phyloP scores from a whole-genome alignment of 2,329 filamentous ascomycete genomes.

The Colletotrichum costaricense region DNA sequence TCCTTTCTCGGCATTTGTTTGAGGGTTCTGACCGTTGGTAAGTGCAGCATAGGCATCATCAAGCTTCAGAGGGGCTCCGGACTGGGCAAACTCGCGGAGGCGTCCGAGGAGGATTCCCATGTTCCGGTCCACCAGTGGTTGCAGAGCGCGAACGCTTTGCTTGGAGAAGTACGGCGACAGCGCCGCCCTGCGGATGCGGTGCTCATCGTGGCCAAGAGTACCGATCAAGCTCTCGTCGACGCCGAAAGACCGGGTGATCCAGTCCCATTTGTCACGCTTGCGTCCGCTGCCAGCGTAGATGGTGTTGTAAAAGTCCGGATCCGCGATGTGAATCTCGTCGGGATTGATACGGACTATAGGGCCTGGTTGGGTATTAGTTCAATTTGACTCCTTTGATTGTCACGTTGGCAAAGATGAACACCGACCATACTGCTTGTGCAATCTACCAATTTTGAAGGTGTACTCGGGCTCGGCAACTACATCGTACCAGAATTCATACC shows the following conservation, averaged over 20 bases:
- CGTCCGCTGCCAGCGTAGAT: not conserved
- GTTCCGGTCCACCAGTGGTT: not conserved
- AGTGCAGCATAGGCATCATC: not conserved
- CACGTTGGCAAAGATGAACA: not conserved
- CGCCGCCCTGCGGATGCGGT: not conserved
- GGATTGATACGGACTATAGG: not conserved
- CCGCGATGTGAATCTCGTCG: not conserved
- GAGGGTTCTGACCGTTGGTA: not conserved
- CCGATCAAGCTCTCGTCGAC: constrained; percentile 11
- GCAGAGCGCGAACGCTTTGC: not conserved
- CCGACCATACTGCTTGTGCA: not conserved
- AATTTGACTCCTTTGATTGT: too few species aligned
- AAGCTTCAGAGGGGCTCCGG: not conserved
- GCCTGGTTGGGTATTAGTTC: not conserved
- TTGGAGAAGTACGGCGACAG: not conserved
- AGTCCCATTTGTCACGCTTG: not conserved
- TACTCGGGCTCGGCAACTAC: not conserved
- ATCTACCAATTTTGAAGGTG: not conserved
- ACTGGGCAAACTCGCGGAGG: not conserved
- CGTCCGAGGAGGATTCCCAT: not conserved
- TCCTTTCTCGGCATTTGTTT: too few species aligned
- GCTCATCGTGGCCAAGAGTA: not conserved
- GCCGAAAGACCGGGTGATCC: constrained; percentile 26
- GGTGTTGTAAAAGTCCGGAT: not conserved
- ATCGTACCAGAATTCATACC: constrained; percentile 18